These are phyloP conservation scores for Boletus rubescentipes DNA, from an alignment of 768 basidiomycete genomes.

Conservation along the genomic window DNA sequence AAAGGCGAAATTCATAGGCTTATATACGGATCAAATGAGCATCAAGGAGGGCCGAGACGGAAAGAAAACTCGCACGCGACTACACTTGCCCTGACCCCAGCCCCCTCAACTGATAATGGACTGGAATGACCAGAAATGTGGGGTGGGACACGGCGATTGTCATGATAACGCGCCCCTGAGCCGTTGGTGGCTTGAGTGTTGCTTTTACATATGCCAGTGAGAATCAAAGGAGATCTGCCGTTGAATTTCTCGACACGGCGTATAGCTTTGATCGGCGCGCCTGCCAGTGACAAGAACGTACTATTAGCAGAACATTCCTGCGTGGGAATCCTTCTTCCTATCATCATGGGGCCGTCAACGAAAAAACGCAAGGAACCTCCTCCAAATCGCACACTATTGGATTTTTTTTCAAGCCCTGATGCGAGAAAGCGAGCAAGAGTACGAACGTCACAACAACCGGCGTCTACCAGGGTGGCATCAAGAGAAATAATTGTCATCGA, in stretches of 20 bases:
- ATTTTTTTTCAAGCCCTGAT: slow-evolving; percentile 42
- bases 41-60: background rate
- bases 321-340: too few relatives aligned
- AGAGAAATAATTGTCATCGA: slow-evolving; percentile 60
- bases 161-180: background rate
- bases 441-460: slow-evolving; percentile 1
- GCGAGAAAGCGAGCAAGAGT: slow-evolving; percentile 21
- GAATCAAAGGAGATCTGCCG: too few relatives aligned
- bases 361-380: slow-evolving; percentile 35
- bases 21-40: background rate
- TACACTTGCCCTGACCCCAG: background rate
- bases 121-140: background rate
- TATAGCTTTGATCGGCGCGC: too few relatives aligned
- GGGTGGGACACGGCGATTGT: background rate
- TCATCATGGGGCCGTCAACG: slow-evolving; percentile 36
- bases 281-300: too few relatives aligned
- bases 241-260: too few relatives aligned
- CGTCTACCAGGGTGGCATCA: background rate
- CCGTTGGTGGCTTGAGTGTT: too few relatives aligned
- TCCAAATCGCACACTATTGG: slow-evolving; percentile 41
- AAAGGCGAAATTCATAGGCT: background rate
- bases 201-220: too few relatives aligned
- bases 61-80: background rate
- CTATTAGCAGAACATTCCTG: too few relatives aligned
- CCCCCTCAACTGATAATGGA: too few relatives aligned